A percentile compares a stretch with the other conserved stretches of the same genome.
phyloP scores from a whole-genome alignment of 805 yeast genomes.

The Saturnispora quitensis region DNA sequence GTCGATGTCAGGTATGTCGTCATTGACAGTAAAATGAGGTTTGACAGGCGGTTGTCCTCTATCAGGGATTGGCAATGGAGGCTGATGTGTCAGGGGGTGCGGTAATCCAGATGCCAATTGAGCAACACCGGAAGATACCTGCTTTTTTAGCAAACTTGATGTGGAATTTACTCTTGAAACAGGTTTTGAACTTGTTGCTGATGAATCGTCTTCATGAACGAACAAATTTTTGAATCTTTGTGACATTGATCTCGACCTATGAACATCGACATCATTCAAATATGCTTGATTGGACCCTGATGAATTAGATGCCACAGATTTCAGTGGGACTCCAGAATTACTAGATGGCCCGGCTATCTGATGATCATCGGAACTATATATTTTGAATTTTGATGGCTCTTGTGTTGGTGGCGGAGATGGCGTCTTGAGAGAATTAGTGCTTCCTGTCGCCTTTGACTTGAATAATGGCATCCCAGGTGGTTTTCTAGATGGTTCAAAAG shows the following conservation, averaged over 20 bases:
- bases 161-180: not conserved
- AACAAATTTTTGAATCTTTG: constrained; percentile 25
- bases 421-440: not conserved
- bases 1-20: constrained; percentile 1
- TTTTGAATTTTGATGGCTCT: not conserved
- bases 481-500: not conserved
- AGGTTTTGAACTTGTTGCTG: not conserved
- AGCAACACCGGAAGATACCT: not conserved
- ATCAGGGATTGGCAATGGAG: constrained; percentile 13
- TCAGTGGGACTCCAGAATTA: not conserved
- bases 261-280: constrained; percentile 1
- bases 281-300: not conserved
- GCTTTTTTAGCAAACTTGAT: not conserved
- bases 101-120: not conserved
- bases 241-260: constrained; percentile 24
- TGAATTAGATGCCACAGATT: not conserved
- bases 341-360: not conserved
- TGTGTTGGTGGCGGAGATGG: not conserved
- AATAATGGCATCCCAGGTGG: constrained; percentile 5
- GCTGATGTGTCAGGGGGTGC: not conserved
- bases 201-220: constrained; percentile 8
- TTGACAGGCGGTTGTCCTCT: constrained; percentile 4
- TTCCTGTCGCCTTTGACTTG: not conserved
- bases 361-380: not conserved
- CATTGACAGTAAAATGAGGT: not conserved